These are phyloP conservation scores for Ceratobasidium sp. DNA, from an alignment of 1,284 basidiomycete genomes.

Conservation along the genomic window DNA sequence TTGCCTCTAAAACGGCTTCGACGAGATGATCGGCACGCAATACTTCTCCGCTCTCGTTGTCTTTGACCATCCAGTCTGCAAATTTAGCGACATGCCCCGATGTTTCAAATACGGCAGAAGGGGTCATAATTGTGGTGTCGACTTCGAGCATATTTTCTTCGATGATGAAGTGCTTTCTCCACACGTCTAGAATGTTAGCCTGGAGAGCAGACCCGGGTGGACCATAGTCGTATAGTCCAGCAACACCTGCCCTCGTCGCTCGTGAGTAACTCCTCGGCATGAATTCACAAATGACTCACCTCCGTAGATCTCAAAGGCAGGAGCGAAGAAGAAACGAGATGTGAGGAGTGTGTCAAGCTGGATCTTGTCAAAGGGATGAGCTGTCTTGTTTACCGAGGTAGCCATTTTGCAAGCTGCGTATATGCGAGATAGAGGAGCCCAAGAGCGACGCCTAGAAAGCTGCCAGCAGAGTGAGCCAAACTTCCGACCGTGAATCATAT, in stretches of 20 bases:
- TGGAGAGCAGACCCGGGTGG: conserved; percentile 95
- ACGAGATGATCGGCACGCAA: conserved; percentile 97
- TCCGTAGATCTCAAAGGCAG: conserved; percentile 98
- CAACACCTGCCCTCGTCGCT: conserved; percentile 68
- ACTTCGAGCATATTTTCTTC: conserved; percentile 99
- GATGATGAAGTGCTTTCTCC: conserved; percentile 98
- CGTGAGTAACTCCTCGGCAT: conserved; percentile 1
- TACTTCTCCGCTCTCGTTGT: conserved; percentile 92
- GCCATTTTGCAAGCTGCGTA: conserved; percentile 41
- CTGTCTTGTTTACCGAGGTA: conserved; percentile 73
- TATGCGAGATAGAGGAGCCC: conserved; percentile 26
- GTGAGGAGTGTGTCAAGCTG: conserved; percentile 88
- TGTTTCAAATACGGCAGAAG: conserved; percentile 93
- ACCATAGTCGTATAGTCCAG: conserved; percentile 95
- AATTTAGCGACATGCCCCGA: conserved; percentile 99
- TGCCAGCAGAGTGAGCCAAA: conserved; percentile 32
- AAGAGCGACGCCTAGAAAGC: conserved; percentile 23
- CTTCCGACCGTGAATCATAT: conserved; percentile 27
- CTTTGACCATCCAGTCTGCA: conserved; percentile 99
- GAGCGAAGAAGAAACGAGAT: conserved; percentile 96
- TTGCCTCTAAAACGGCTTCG: conserved; percentile 89
- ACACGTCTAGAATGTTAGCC: conserved; percentile 96
- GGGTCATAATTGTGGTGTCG: conserved; percentile 98
- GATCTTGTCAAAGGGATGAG: conserved; percentile 88
- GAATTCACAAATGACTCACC: conserved; percentile 61